Conservation (phyloP, 768 basidiomycete genomes). For the Gloeostereum incarnatum region DNA sequence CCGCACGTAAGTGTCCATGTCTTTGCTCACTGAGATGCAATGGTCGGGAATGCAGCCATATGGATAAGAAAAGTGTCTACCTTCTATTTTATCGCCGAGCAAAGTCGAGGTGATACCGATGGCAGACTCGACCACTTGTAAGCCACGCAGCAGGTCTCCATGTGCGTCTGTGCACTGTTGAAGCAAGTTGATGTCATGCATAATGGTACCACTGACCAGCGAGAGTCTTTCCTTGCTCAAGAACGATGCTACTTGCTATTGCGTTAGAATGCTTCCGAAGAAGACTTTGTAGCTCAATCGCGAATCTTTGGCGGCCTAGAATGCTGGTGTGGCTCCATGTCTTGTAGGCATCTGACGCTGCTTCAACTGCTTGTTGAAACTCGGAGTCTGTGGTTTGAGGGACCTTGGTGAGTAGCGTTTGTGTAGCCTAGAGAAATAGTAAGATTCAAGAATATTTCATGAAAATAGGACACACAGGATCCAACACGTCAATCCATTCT, state of each 20-base stretch:
- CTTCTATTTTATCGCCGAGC: slow-evolving; percentile 90
- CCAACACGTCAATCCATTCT: slow-evolving; percentile 80
- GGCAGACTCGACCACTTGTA: slow-evolving; percentile 83
- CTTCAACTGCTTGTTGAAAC: slow-evolving; percentile 75
- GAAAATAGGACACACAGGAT: slow-evolving; percentile 60
- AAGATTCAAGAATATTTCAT: not conserved
- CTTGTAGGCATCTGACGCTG: slow-evolving; percentile 80
- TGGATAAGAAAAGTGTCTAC: slow-evolving; percentile 27
- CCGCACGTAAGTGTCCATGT: slow-evolving; percentile 92
- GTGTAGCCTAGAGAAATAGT: slow-evolving; percentile 56
- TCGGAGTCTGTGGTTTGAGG: slow-evolving; percentile 81
- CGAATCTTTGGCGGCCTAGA: slow-evolving; percentile 79
- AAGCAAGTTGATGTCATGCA: slow-evolving; percentile 2
- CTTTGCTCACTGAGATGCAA: slow-evolving; percentile 61
- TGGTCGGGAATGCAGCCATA: not conserved
- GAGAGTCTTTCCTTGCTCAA: slow-evolving; percentile 95
- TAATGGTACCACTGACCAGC: slow-evolving; percentile 39
- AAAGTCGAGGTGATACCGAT: slow-evolving; percentile 75
- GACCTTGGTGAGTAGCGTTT: slow-evolving; percentile 81
- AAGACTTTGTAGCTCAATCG: slow-evolving; percentile 84
- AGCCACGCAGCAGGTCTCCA: slow-evolving; percentile 87
- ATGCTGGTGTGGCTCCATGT: slow-evolving; percentile 84
- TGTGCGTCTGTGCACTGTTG: slow-evolving; percentile 69
- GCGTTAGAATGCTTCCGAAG: slow-evolving; percentile 82
- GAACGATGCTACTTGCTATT: slow-evolving; percentile 80